These are phyloP conservation scores for Ambrosiella xylebori DNA, from an alignment of 2,329 filamentous ascomycete genomes.

Conservation along the genomic window DNA sequence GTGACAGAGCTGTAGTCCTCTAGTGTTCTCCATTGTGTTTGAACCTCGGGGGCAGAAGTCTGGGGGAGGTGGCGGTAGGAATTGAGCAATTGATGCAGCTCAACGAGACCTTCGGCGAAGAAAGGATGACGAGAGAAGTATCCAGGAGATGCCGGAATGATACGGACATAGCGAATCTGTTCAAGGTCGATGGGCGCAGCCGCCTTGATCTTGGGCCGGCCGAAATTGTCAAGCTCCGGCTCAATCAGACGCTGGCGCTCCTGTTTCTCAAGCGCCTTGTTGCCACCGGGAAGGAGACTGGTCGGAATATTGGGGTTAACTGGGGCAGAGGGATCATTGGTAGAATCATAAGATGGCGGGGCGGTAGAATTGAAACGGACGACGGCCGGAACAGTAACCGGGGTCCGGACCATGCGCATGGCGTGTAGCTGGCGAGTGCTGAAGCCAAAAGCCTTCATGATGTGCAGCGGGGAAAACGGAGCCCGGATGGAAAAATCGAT, in stretches of 20 bases:
- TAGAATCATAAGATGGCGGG: background rate
- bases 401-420: slow-evolving; percentile 18
- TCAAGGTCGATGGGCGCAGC: slow-evolving; percentile 12
- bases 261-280: background rate
- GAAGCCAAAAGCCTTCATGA: slow-evolving; percentile 13
- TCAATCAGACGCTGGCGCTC: slow-evolving; percentile 11
- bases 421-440: slow-evolving; percentile 21
- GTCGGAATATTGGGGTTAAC: background rate
- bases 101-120: slow-evolving; percentile 73
- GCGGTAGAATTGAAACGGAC: slow-evolving; percentile 7
- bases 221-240: slow-evolving; percentile 11
- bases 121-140: slow-evolving; percentile 79
- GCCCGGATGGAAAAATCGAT: background rate
- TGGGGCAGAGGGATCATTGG: background rate
- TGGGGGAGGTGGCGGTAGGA: slow-evolving; percentile 58
- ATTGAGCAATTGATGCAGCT: slow-evolving; percentile 52
- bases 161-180: slow-evolving; percentile 39
- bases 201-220: slow-evolving; percentile 13
- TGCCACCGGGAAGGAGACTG: background rate
- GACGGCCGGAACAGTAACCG: slow-evolving; percentile 8
- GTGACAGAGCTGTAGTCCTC: slow-evolving; percentile 55
- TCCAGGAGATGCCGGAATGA: slow-evolving; percentile 72
- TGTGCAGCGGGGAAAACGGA: background rate
- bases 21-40: slow-evolving; percentile 65
- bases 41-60: slow-evolving; percentile 24